Percentiles rank a stretch among this genome's conserved stretches.
These are phyloP conservation scores for Aspergillus avenaceus DNA, from an alignment of 495 filamentous ascomycete genomes.

Conservation along the genomic window DNA sequence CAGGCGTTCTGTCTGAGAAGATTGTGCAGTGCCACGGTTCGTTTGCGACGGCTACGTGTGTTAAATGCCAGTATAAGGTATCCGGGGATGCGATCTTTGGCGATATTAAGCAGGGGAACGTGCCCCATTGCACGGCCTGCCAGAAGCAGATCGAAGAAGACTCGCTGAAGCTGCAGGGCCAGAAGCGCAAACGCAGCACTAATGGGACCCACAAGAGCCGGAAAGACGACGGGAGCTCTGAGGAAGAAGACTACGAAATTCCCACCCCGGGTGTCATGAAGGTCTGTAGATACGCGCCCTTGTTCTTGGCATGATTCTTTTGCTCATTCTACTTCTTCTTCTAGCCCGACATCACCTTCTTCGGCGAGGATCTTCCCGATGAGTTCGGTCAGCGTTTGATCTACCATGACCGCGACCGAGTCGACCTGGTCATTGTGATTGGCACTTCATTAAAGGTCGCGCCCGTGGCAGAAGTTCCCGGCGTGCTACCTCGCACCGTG, in stretches of 20 bases:
- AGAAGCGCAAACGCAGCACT: constrained; percentile 74
- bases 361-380: constrained; percentile 69
- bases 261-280: constrained; percentile 89
- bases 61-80: constrained; percentile 76
- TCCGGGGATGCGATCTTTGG: constrained; percentile 70
- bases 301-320: no score
- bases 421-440: constrained; percentile 94
- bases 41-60: constrained; percentile 87
- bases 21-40: constrained; percentile 95
- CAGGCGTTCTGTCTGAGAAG: constrained; percentile 77
- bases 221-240: constrained; percentile 54
- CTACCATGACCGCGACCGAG: constrained; percentile 70
- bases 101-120: constrained; percentile 71
- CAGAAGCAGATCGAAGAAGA: constrained; percentile 37
- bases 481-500: constrained; percentile 68
- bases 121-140: constrained; percentile 50
- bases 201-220: constrained; percentile 52
- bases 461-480: constrained; percentile 86
- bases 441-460: constrained; percentile 96
- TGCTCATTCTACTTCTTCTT: neutral
- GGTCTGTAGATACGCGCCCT: constrained; percentile 33
- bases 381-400: constrained; percentile 78
- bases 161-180: constrained; percentile 36
- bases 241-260: constrained; percentile 69
- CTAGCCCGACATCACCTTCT: constrained; percentile 93